phyloP scores from a whole-genome alignment of 2,329 filamentous ascomycete species.

The Colletotrichum abscissum region DNA sequence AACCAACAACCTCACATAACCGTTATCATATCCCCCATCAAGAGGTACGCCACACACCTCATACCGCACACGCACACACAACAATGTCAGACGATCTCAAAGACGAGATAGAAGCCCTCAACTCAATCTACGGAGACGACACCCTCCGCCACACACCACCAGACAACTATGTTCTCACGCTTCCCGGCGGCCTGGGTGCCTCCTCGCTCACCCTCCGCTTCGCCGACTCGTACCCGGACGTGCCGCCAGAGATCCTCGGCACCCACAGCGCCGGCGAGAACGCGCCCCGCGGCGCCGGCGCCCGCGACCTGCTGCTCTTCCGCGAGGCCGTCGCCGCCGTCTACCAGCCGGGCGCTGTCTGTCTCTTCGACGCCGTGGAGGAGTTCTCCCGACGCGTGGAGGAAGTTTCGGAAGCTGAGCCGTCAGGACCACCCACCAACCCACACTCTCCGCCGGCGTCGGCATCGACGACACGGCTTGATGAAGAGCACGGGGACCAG shows the following conservation, averaged over 20 bases:
- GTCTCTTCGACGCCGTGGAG: conserved; percentile 92
- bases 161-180: conserved; percentile 69
- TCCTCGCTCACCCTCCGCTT: conserved; percentile 75
- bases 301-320: conserved; percentile 76
- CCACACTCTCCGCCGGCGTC: too few relatives aligned
- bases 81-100: conserved; percentile 40
- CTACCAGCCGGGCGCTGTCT: conserved; percentile 81
- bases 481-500: conserved; percentile 37
- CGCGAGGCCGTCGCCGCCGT: conserved; percentile 73
- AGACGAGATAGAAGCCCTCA: conserved; percentile 85
- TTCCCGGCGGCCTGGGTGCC: conserved; percentile 68
- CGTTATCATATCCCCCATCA: neutral
- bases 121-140: conserved; percentile 83
- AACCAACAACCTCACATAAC: neutral
- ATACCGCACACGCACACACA: neutral
- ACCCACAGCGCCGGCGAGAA: conserved; percentile 81
- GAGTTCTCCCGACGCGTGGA: conserved; percentile 57
- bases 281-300: conserved; percentile 77
- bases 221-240: conserved; percentile 78
- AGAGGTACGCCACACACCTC: neutral
- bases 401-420: conserved; percentile 26
- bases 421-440: conserved; percentile 9
- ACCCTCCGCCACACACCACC: conserved; percentile 62
- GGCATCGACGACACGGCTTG: neutral
- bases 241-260: conserved; percentile 78